phyloP scores from a whole-genome alignment of 768 basidiomycete species.

The Tricholoma sp. region DNA sequence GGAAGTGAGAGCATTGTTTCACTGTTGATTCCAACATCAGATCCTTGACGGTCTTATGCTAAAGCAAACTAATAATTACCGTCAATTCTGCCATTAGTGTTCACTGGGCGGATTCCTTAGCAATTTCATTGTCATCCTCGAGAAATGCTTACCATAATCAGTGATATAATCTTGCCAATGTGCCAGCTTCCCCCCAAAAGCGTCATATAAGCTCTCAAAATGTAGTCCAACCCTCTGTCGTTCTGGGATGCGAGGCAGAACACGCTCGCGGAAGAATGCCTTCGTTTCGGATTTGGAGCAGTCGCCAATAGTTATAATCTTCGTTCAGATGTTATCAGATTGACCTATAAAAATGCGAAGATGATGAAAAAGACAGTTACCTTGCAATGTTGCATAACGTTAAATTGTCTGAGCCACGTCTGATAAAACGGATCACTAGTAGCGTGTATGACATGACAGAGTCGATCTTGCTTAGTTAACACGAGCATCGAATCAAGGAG shows the following conservation, averaged over 20 bases:
- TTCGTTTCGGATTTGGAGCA: slow-evolving; percentile 69
- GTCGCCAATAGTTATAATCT: slow-evolving; percentile 58
- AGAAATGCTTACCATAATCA: slow-evolving; percentile 52
- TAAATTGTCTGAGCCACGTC: slow-evolving; percentile 75
- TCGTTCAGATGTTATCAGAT: not conserved
- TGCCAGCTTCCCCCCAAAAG: slow-evolving; percentile 79
- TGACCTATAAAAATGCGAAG: not conserved
- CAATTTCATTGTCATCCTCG: not conserved
- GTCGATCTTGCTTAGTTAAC: slow-evolving; percentile 80
- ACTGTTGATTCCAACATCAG: slow-evolving; percentile 34
- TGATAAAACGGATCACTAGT: slow-evolving; percentile 85
- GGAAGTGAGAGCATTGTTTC: slow-evolving; percentile 75
- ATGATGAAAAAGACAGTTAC: slow-evolving; percentile 26
- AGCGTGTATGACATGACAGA: slow-evolving; percentile 79
- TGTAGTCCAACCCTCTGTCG: slow-evolving; percentile 46
- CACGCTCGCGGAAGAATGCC: slow-evolving; percentile 56
- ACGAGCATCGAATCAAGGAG: slow-evolving; percentile 83
- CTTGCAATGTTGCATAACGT: slow-evolving; percentile 82
- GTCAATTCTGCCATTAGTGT: slow-evolving; percentile 66
- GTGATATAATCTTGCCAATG: slow-evolving; percentile 81
- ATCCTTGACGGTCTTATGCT: not conserved
- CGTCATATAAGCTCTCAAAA: slow-evolving; percentile 72
- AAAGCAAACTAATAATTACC: slow-evolving; percentile 36
- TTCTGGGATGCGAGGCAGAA: slow-evolving; percentile 71
- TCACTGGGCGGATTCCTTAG: slow-evolving; percentile 41